Conservation (phyloP, 352 stramenopile genomes). For the Phytopythium sindhum region DNA sequence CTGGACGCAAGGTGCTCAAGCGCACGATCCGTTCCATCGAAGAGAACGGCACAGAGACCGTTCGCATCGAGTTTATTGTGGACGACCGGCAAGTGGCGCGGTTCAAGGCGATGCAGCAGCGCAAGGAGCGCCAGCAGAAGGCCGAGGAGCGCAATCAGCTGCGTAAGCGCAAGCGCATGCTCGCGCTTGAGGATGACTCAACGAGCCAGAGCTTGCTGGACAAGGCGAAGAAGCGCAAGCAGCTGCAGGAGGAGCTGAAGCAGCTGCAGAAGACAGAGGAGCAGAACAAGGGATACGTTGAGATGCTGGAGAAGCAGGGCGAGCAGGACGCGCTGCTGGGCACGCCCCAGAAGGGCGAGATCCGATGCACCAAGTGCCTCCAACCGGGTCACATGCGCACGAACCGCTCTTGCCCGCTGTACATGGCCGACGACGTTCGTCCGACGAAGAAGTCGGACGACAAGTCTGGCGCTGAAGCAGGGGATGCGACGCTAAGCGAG, state of each 20-base stretch:
- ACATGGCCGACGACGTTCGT: conserved; percentile 60
- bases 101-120: conserved; percentile 3
- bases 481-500: conserved; percentile 25
- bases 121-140: conserved; percentile 70
- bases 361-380: conserved; percentile 80
- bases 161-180: conserved; percentile 76
- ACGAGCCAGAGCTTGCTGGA: conserved; percentile 50
- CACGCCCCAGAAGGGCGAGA: conserved; percentile 50
- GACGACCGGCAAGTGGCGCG: too few relatives aligned
- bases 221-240: conserved; percentile 78
- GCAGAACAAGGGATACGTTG: conserved; percentile 79
- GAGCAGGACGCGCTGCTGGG: conserved; percentile 35
- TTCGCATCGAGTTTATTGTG: too few relatives aligned
- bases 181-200: conserved; percentile 61
- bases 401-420: conserved; percentile 78
- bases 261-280: conserved; percentile 78
- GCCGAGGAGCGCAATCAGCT: conserved; percentile 69
- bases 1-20: too few relatives aligned
- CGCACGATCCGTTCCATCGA: too few relatives aligned
- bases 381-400: conserved; percentile 81
- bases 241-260: conserved; percentile 85
- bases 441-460: conserved; percentile 9
- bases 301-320: conserved; percentile 76
- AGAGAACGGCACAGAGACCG: too few relatives aligned
- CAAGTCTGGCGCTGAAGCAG: conserved; percentile 9